phyloP scores from a whole-genome alignment of 306 rosid species.

The Malus asiatica region DNA sequence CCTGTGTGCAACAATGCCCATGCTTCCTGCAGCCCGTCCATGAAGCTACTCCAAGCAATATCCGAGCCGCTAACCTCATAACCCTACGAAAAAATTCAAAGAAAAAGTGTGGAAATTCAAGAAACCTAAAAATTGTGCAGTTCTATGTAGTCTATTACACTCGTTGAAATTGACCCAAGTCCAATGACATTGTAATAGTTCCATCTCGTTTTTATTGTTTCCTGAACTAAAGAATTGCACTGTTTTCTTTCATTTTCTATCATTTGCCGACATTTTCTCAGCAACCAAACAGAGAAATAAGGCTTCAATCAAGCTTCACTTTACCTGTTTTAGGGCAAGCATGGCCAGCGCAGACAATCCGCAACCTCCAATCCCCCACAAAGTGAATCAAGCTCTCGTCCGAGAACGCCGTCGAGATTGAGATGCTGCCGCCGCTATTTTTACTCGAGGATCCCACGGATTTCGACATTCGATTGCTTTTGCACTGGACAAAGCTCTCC shows the following conservation, averaged over 20 bases:
- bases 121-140: not conserved
- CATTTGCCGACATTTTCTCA: not conserved
- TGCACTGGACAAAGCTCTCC: not conserved
- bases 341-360: conserved; percentile 30
- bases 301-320: not conserved
- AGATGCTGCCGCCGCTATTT: not conserved
- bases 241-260: not conserved
- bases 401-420: conserved; percentile 2
- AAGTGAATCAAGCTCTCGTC: conserved; percentile 24
- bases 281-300: not conserved
- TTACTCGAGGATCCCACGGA: not conserved
- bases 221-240: not conserved
- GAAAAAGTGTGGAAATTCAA: not conserved
- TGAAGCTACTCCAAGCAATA: conserved; percentile 24
- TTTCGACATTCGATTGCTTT: not conserved
- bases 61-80: conserved; percentile 32
- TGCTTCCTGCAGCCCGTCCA: conserved; percentile 19
- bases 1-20: conserved; percentile 17
- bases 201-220: not conserved
- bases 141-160: not conserved
- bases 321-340: conserved; percentile 28
- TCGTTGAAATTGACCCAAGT: not conserved
- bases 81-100: conserved; percentile 8
- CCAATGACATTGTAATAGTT: not conserved
- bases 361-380: conserved; percentile 34